Evolutionary conservation across 2,329 filamentous ascomycete genomes (phyloP).

Genomic region (Ceratocystis eucalypticola): DNA sequence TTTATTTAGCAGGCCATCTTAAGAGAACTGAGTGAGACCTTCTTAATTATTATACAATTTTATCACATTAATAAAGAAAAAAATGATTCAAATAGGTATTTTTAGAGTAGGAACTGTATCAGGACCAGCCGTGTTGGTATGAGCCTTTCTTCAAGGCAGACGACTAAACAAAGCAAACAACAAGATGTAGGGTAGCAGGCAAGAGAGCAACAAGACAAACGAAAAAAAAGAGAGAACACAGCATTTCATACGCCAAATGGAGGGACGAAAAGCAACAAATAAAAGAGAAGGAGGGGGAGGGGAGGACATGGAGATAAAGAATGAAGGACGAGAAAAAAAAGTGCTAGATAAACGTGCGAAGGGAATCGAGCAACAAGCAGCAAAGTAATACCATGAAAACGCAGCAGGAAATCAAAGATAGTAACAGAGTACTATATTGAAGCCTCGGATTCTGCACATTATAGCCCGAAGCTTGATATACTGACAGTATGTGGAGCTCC

Average conservation of each 20-base stretch:
- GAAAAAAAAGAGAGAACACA: conserved; percentile 2
- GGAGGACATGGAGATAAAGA: conserved; percentile 22
- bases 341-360: conserved; percentile 8
- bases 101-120: background rate
- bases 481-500: background rate
- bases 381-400: conserved; percentile 1
- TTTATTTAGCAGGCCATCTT: background rate
- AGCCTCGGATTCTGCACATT: background rate
- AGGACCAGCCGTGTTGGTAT: conserved; percentile 9
- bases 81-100: background rate
- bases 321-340: conserved; percentile 18
- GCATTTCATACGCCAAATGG: conserved; percentile 1
- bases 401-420: conserved; percentile 3
- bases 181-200: background rate
- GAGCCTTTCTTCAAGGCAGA: conserved; percentile 9
- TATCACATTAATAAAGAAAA: background rate
- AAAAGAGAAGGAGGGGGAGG: conserved; percentile 18
- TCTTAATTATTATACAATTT: background rate
- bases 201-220: conserved; percentile 9
- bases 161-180: background rate
- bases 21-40: background rate
- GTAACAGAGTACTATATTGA: background rate
- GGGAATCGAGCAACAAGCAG: conserved; percentile 8
- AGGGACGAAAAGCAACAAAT: conserved; percentile 12
- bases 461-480: background rate